These are phyloP conservation scores for Themeda triandra DNA, from an alignment of 176 grass and related monocot genomes.

Conservation along the genomic window DNA sequence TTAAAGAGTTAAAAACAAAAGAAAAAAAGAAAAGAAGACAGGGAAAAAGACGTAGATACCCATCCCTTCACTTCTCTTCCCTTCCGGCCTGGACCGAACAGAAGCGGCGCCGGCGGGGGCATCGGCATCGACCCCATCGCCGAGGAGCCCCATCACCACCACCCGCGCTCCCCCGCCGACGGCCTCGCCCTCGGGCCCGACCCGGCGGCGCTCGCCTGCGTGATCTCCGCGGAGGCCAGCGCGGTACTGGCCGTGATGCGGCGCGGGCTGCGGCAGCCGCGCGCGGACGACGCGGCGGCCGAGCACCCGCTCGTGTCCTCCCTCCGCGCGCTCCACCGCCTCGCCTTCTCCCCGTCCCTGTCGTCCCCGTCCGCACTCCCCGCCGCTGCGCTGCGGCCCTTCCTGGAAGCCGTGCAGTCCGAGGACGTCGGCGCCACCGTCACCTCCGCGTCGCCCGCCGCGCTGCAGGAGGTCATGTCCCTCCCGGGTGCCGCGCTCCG, in stretches of 20 bases:
- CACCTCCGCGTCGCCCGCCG: conserved; percentile 69
- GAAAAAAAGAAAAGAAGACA: too few species aligned
- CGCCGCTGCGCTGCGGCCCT: conserved; percentile 52
- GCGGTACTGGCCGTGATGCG: conserved; percentile 89
- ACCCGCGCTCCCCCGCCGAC: neutral
- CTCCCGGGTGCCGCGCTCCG: conserved; percentile 58
- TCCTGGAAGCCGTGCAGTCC: conserved; percentile 79
- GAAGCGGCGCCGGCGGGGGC: conserved; percentile 40
- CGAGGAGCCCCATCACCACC: conserved; percentile 31
- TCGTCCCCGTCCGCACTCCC: conserved; percentile 11
- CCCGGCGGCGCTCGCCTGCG: conserved; percentile 63
- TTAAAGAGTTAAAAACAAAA: too few species aligned
- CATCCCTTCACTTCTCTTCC: too few species aligned
- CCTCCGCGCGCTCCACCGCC: conserved; percentile 76
- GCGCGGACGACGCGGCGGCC: conserved; percentile 39
- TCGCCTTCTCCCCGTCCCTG: conserved; percentile 50
- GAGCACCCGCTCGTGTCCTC: conserved; percentile 71
- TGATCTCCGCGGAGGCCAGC: conserved; percentile 71
- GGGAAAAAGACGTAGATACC: too few species aligned
- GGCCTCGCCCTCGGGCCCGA: conserved; percentile 1
- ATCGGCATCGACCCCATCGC: conserved; percentile 70
- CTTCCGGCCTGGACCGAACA: too few species aligned
- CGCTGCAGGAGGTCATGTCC: conserved; percentile 65
- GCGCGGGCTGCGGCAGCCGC: conserved; percentile 53
- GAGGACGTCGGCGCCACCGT: conserved; percentile 73